phyloP scores from a whole-genome alignment of 352 stramenopile genomes.

The Elongisporangium undulatum region DNA sequence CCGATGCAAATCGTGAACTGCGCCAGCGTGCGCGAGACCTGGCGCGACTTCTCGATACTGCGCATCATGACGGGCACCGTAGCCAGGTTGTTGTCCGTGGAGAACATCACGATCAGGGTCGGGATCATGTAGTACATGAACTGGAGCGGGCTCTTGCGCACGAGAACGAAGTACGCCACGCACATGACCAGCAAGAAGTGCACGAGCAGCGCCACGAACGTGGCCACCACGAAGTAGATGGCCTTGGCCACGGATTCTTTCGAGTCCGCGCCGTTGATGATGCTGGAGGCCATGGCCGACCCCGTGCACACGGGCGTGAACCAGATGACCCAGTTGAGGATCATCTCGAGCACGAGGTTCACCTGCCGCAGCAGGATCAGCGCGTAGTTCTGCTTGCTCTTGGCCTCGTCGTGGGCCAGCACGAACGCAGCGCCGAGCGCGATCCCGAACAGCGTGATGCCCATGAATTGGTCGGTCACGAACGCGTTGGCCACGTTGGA shows the following conservation, averaged over 20 bases:
- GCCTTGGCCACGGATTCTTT: slow-evolving; percentile 21
- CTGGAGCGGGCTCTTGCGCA: slow-evolving; percentile 58
- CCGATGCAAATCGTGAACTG: slow-evolving; percentile 56
- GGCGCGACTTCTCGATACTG: slow-evolving; percentile 51
- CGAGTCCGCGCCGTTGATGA: slow-evolving; percentile 42
- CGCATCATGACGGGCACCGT: slow-evolving; percentile 60
- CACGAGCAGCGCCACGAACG: slow-evolving; percentile 31
- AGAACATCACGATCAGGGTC: slow-evolving; percentile 49
- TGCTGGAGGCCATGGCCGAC: slow-evolving; percentile 45
- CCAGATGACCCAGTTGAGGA: slow-evolving; percentile 63
- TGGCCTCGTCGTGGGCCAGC: slow-evolving; percentile 34
- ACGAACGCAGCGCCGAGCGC: slow-evolving; percentile 46
- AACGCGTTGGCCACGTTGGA: slow-evolving; percentile 60
- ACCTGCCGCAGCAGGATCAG: slow-evolving; percentile 56
- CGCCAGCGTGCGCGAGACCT: slow-evolving; percentile 57
- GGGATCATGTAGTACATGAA: slow-evolving; percentile 55
- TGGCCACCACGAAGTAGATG: slow-evolving; percentile 35
- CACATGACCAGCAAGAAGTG: slow-evolving; percentile 57
- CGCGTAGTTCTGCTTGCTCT: slow-evolving; percentile 39
- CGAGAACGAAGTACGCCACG: slow-evolving; percentile 45
- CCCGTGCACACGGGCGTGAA: slow-evolving; percentile 47
- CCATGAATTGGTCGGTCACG: slow-evolving; percentile 32
- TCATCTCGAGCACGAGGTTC: slow-evolving; percentile 53
- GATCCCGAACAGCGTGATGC: slow-evolving; percentile 52
- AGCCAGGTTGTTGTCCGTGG: slow-evolving; percentile 37